Evolutionary conservation across 1,284 basidiomycete species (phyloP), one percentile per base, ranked within the genome.

Genomic region (Leccinum subatratum): DNA sequence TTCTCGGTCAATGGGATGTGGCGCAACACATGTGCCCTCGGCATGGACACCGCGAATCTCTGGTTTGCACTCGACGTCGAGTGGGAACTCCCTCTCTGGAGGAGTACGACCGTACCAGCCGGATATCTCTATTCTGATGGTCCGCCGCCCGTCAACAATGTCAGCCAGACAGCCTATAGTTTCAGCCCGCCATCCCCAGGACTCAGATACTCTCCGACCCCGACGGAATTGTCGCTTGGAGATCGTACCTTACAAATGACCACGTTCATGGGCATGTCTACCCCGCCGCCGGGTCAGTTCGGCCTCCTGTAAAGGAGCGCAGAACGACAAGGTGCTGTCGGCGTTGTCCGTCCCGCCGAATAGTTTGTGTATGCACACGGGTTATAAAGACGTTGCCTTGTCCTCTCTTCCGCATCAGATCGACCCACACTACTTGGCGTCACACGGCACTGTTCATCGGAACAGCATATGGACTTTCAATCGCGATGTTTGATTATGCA

Each of bases 11-110:
- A 86, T 67, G 85, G 85, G 1, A 74, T 90, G 14, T 90, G 88
- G 86, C 77, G 80, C 59, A 88, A 89, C 72, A 81, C 81, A 3
- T 83, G 82, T 67, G 81, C 82, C 1, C 77, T 91, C n/a, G 87
- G 87, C 30, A 80, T 90, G 62, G 80, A 81, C 68, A 84, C 89
- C 68, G 73, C 77, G 51, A 74, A 75, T 34, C 78, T 89, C 9
- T 90, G 86, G 84, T 78, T 77, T 34, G 80, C 82, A 39, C 78
- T 90, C 66, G 82, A 85, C 61, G 73, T 82, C 39, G 82, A 84
- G 9, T 91, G 87, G 88, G 82, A 81, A 68, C 73, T 83, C 48
- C 75, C 86, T 34, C n/a, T 18, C 60, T n/a, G 64, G 69, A 74
- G 77, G 63, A 69, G 67, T 65, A 66, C 69, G 18, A 78, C 76